Base-by-base conservation (phyloP, 441 rosid species). In the Theobroma grandiflorum region DNA sequence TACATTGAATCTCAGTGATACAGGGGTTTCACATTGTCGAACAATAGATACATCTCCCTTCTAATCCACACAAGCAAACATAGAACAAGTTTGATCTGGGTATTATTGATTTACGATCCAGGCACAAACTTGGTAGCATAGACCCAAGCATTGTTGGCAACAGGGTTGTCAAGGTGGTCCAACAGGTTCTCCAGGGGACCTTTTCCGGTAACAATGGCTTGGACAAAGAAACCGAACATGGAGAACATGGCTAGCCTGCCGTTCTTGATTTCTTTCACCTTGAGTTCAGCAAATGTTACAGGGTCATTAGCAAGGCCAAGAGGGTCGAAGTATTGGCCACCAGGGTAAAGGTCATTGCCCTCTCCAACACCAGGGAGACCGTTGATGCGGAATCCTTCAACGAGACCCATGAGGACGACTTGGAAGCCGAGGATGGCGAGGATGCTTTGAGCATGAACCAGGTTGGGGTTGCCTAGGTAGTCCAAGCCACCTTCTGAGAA, bases 191-290 rank as follows among this genome's bases (percentile, higher is more conserved):
- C 98, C 72, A 93, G 85, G 6, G 99, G 99, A 78, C 98, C 98
- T 84, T 96, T 96, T n/a, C 98, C 98, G 0, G 98, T 94, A 9
- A 96, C 98, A 80, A 93, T 92, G 74, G 98, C 98, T 85, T 96
- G 97, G 63, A 96, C 98, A 72, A 93, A 96, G 96, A 92, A 96
- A 55, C 98, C 98, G 67, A 94, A 96, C 99, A 94, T 96, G 68
- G 98, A 90, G 91, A 96, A 92, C 99, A 95, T 95, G 80, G 98
- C 99, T 50, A 94, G 84, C 78, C 99, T 85, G 16, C 98, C 98
- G 64, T 93, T 94, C 91, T 95, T 94, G 84, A 96, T 93, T 86
- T 96, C 99, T 86, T 94, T 96, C 61, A 93, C 99, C 87, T 96
- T 96, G 77, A 96, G 95, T 90, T 96, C 98, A 40, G 98, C 97